Percentiles rank a stretch among this genome's conserved stretches.
These are phyloP conservation scores for Stenocarpella maydis DNA, from an alignment of 2,329 filamentous ascomycete genomes.

Conservation along the genomic window DNA sequence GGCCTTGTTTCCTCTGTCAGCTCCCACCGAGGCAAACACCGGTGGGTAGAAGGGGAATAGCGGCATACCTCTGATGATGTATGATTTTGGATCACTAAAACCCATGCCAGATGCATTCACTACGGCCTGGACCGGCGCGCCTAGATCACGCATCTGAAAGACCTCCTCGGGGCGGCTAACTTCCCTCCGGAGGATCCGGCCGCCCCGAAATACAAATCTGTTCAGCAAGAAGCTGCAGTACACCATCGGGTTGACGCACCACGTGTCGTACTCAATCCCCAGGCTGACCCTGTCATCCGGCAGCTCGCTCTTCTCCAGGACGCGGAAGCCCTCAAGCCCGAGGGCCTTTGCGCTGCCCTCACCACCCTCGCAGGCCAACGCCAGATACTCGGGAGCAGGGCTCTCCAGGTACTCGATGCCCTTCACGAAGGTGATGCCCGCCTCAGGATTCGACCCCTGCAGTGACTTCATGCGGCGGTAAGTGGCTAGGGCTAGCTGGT, in stretches of 20 bases:
- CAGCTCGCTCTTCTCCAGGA: conserved; percentile 48
- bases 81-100: conserved; percentile 51
- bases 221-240: conserved; percentile 59
- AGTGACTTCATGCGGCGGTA: conserved; percentile 52
- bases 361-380: conserved; percentile 44
- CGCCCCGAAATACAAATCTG: conserved; percentile 50
- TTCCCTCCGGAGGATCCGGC: conserved; percentile 45
- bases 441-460: conserved; percentile 44
- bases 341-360: conserved; percentile 41
- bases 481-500: conserved; percentile 52
- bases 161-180: conserved; percentile 50
- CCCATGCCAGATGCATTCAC: conserved; percentile 58
- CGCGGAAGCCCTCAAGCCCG: conserved; percentile 49
- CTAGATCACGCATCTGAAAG: conserved; percentile 45
- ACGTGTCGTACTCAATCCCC: conserved; percentile 61
- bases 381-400: conserved; percentile 50
- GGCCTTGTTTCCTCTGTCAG: conserved; percentile 44
- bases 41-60: too few relatives aligned
- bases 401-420: conserved; percentile 62
- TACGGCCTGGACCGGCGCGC: conserved; percentile 44
- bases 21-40: background rate
- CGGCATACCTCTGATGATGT: conserved; percentile 51
- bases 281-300: conserved; percentile 52
- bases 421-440: conserved; percentile 57
- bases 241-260: conserved; percentile 63